These are phyloP conservation scores for Helotiales sp. DNA, from an alignment of 2,329 filamentous ascomycete genomes.

Conservation along the genomic window DNA sequence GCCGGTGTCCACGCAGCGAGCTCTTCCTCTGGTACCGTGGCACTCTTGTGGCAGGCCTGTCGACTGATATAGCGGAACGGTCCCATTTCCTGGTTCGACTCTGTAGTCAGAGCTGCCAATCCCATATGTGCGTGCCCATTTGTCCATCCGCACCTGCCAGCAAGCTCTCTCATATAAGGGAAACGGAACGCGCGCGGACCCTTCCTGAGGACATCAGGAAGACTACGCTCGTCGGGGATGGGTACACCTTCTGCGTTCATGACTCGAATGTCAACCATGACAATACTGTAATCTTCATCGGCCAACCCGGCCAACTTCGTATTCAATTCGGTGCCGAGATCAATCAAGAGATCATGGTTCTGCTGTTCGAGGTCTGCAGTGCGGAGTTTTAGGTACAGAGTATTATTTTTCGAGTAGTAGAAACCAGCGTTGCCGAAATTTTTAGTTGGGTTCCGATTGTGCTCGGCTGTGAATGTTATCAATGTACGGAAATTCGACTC, in stretches of 20 bases:
- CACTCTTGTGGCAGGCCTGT: no score
- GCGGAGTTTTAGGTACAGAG: background rate
- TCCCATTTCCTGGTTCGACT: no score
- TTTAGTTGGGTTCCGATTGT: background rate
- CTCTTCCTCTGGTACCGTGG: no score
- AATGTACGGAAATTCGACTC: background rate
- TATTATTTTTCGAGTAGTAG: background rate
- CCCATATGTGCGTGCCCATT: constrained; percentile 5
- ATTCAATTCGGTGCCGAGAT: background rate
- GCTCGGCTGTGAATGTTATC: background rate
- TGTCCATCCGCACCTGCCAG: background rate
- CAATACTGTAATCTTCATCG: background rate
- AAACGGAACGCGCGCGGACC: background rate
- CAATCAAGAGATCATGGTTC: constrained; percentile 1
- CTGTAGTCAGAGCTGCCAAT: no score
- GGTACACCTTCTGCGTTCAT: background rate
- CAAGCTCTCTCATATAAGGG: background rate
- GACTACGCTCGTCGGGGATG: background rate
- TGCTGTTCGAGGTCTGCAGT: background rate
- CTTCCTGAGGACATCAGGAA: background rate
- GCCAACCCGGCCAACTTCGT: background rate
- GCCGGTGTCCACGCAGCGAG: no score
- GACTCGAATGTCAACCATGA: background rate
- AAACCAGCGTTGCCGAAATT: background rate
- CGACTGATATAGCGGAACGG: no score